Evolutionary conservation across 1,284 basidiomycete genomes (phyloP).

Genomic region (Melanopsichium pennsylvanicum): DNA sequence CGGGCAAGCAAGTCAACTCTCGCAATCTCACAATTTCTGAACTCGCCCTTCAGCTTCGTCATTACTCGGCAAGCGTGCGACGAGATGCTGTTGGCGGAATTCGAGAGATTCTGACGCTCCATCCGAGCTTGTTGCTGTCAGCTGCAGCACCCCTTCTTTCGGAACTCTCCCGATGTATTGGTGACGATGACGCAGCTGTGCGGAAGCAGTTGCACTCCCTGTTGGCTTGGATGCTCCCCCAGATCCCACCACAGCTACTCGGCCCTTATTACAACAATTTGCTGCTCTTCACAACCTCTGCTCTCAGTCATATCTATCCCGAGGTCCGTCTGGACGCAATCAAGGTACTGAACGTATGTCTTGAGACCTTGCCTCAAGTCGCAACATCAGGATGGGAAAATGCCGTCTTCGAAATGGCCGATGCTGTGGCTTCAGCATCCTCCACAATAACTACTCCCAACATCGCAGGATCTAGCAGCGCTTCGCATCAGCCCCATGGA

Average conservation of each 20-base stretch:
- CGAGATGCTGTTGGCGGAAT: conserved; percentile 84
- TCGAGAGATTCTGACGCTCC: conserved; percentile 77
- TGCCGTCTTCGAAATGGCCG: conserved; percentile 24
- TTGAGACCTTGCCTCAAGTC: conserved; percentile 75
- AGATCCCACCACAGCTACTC: conserved; percentile 71
- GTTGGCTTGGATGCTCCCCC: conserved; percentile 76
- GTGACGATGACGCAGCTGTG: conserved; percentile 71
- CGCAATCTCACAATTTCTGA: conserved; percentile 78
- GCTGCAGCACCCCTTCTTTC: conserved; percentile 75
- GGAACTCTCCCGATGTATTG: conserved; percentile 76
- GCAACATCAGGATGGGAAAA: conserved; percentile 50
- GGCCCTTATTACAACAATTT: conserved; percentile 76
- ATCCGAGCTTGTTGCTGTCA: conserved; percentile 72
- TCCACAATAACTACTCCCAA: background rate
- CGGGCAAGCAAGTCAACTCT: conserved; percentile 39
- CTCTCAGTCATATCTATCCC: conserved; percentile 92
- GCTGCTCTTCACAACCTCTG: conserved; percentile 85
- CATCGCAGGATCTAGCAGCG: conserved; percentile 13
- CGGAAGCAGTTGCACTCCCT: conserved; percentile 68
- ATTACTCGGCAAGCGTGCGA: conserved; percentile 79
- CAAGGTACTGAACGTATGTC: conserved; percentile 79
- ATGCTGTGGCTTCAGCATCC: conserved; percentile 12
- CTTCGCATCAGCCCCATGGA: conserved; percentile 40
- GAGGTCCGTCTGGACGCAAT: conserved; percentile 91
- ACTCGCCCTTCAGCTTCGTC: conserved; percentile 79